Conservation (phyloP, 2,329 filamentous ascomycete genomes). For the Tolypocladium paradoxum region DNA sequence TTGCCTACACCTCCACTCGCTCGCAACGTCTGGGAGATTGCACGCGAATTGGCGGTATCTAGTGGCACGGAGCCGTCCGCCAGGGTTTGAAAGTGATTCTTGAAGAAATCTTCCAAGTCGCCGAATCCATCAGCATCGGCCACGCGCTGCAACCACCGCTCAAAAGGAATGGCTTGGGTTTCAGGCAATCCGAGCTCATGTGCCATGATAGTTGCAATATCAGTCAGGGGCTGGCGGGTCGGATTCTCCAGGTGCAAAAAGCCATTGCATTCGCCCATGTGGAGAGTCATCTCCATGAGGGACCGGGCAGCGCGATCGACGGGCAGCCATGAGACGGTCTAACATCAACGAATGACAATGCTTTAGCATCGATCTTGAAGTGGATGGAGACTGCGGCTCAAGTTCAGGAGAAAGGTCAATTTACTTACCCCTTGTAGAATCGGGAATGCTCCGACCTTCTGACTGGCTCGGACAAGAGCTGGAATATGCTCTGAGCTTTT, state of each 20-base stretch:
- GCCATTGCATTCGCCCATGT: no score
- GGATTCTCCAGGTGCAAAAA: conserved; percentile 13
- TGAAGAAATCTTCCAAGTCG: conserved; percentile 10
- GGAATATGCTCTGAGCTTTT: conserved; percentile 33
- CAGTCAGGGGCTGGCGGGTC: conserved; percentile 6
- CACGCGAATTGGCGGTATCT: conserved; percentile 7
- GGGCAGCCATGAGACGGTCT: conserved; percentile 11
- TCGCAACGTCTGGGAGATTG: conserved; percentile 5
- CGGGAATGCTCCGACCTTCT: conserved; percentile 16
- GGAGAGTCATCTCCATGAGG: conserved; percentile 1
- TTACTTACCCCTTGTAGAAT: conserved; percentile 7
- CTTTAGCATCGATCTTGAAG: no score
- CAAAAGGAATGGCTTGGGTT: conserved; percentile 1
- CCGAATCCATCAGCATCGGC: conserved; percentile 1
- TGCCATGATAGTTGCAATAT: conserved; percentile 9
- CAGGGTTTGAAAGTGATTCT: conserved; percentile 9
- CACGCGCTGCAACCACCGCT: conserved; percentile 9
- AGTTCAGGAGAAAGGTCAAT: no score
- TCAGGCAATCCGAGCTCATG: conserved; percentile 5
- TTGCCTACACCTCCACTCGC: conserved; percentile 4
- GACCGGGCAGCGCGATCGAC: conserved; percentile 10
- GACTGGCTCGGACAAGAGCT: conserved; percentile 30
- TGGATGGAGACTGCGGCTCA: no score
- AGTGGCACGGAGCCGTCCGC: conserved; percentile 8
- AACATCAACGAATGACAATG: no score